These are phyloP conservation scores for Whalleya microplaca DNA, from an alignment of 2,329 filamentous ascomycete species.

Conservation along the genomic window DNA sequence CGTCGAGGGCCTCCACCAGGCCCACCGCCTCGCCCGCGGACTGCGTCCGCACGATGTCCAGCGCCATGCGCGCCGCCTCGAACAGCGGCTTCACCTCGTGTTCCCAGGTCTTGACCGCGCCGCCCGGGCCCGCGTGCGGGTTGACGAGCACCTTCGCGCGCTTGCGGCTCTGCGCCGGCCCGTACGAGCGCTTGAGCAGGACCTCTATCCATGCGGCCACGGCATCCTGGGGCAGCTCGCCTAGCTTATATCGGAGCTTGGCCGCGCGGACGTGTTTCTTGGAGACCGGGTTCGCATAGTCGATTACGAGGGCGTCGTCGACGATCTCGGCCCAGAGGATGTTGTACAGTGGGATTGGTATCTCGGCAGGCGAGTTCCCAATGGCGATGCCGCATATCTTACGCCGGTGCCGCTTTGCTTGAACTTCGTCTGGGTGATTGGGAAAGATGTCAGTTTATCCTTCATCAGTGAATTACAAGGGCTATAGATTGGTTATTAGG, in stretches of 20 bases:
- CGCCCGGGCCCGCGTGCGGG: slow-evolving; percentile 84
- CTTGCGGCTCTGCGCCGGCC: slow-evolving; percentile 68
- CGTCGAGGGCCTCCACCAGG: slow-evolving; percentile 74
- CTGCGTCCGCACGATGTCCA: slow-evolving; percentile 75
- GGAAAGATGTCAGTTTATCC: slow-evolving; percentile 6
- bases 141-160: slow-evolving; percentile 89
- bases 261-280: slow-evolving; percentile 64
- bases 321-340: slow-evolving; percentile 78
- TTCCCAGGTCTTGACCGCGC: slow-evolving; percentile 73
- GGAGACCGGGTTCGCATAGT: slow-evolving; percentile 67
- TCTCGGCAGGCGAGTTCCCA: slow-evolving; percentile 20
- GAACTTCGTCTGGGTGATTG: slow-evolving; percentile 26
- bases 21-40: slow-evolving; percentile 78
- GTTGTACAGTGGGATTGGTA: slow-evolving; percentile 74
- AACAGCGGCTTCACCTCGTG: slow-evolving; percentile 81
- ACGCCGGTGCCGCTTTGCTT: slow-evolving; percentile 26
- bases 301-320: slow-evolving; percentile 66
- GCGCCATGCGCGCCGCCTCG: slow-evolving; percentile 74
- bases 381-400: slow-evolving; percentile 34
- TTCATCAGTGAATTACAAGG: neutral
- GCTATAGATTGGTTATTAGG: neutral
- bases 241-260: slow-evolving; percentile 63
- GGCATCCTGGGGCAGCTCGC: slow-evolving; percentile 44
- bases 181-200: slow-evolving; percentile 73
- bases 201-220: slow-evolving; percentile 63